Evolutionary conservation across 306 rosid species (phyloP).

Genomic region (Glycine soja): DNA sequence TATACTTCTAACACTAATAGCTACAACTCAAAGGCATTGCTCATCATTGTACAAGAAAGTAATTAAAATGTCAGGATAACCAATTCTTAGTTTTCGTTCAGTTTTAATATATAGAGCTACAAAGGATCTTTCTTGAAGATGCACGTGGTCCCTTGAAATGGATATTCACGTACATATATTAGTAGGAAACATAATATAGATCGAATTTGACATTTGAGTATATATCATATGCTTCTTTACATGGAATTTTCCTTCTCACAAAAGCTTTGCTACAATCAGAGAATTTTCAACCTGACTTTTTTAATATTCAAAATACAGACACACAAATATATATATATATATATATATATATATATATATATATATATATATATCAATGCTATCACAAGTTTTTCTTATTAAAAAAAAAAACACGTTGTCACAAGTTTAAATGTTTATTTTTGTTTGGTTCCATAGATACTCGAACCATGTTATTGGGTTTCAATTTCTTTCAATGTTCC

Average conservation of each 20-base stretch:
- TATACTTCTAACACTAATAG: background rate
- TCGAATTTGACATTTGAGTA: background rate
- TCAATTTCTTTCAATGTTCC: background rate
- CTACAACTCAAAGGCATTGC: background rate
- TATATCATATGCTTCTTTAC: background rate
- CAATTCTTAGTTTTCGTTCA: background rate
- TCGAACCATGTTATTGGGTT: background rate
- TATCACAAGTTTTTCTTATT: background rate
- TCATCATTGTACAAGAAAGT: background rate
- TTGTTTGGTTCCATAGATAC: background rate
- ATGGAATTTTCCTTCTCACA: background rate
- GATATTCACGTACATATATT: background rate
- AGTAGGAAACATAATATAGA: background rate
- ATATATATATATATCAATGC: background rate
- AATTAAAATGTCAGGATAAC: background rate
- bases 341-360: too few relatives aligned
- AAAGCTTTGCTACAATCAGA: background rate
- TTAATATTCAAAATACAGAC: too few relatives aligned
- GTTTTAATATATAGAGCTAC: background rate
- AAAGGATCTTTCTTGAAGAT: slow-evolving; percentile 1
- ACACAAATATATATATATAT: too few relatives aligned
- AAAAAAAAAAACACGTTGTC: background rate
- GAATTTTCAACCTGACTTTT: background rate
- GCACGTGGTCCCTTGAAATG: background rate
- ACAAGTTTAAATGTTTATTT: background rate